phyloP scores from a whole-genome alignment of 768 basidiomycete species.

The Lactarius akahatsu region DNA sequence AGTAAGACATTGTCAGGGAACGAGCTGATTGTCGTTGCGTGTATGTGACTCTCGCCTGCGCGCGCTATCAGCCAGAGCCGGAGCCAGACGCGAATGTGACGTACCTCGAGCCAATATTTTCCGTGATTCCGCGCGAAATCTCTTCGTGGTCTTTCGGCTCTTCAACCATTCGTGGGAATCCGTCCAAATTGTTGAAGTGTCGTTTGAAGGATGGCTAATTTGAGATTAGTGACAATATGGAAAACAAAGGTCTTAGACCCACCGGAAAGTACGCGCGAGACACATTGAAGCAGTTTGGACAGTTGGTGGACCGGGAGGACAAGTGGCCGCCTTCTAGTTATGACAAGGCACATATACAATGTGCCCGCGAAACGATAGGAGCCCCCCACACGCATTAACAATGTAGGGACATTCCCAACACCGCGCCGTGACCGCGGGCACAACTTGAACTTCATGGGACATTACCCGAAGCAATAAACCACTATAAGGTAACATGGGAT shows the following conservation, averaged over 20 bases:
- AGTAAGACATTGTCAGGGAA: slow-evolving; percentile 15
- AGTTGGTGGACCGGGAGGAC: neutral
- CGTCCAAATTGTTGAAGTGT: neutral
- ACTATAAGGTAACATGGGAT: neutral
- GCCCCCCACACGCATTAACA: too few species aligned
- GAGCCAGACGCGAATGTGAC: neutral
- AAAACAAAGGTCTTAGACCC: neutral
- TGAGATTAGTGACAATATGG: neutral
- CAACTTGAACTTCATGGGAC: too few species aligned
- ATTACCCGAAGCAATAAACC: neutral
- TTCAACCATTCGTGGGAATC: neutral
- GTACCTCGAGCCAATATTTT: neutral
- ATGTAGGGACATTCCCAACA: neutral
- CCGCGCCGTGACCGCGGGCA: too few species aligned
- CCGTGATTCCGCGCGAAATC: neutral
- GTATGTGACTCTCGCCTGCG: neutral
- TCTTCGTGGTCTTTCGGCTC: neutral
- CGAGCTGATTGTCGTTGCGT: slow-evolving; percentile 2
- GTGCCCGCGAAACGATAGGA: too few species aligned
- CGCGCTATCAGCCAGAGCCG: too few species aligned
- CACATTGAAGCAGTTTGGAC: neutral
- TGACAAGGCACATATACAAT: too few species aligned
- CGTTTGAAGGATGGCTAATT: neutral
- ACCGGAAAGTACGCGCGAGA: neutral
- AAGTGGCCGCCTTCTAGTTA: too few species aligned